Evolutionary conservation across 345 rosid species (phyloP).

Genomic region (Salix exigua): DNA sequence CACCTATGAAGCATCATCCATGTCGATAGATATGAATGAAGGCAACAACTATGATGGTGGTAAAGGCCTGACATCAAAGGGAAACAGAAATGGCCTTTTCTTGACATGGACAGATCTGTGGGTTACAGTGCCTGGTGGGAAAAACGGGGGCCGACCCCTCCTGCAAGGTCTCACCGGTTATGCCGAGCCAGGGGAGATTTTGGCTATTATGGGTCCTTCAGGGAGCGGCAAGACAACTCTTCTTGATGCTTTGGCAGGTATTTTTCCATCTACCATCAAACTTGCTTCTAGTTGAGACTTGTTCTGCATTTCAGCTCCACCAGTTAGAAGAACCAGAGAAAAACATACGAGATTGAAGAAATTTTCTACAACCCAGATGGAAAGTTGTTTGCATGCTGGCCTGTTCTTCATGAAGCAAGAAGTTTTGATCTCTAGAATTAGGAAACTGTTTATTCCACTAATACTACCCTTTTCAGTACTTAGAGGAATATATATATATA

Average conservation of each 20-base stretch:
- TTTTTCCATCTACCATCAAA: background rate
- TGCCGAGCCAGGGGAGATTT: slow-evolving; percentile 37
- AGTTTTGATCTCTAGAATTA: no score
- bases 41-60: background rate
- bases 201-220: slow-evolving; percentile 57
- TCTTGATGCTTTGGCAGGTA: slow-evolving; percentile 49
- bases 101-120: slow-evolving; percentile 46
- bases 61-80: no score
- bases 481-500: no score
- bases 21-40: background rate
- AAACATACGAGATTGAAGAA: no score
- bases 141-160: slow-evolving; percentile 20
- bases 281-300: no score
- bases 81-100: slow-evolving; percentile 10
- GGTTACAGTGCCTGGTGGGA: slow-evolving; percentile 30
- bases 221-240: slow-evolving; percentile 56
- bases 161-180: slow-evolving; percentile 36
- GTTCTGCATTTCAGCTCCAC: no score
- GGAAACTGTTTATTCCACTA: no score
- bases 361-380: no score
- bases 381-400: no score
- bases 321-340: no score
- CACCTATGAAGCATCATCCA: background rate
- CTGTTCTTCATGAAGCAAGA: no score
- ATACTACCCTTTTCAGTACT: no score